phyloP scores from a whole-genome alignment of 1,284 basidiomycete species.

The Trichosporon sp. region DNA sequence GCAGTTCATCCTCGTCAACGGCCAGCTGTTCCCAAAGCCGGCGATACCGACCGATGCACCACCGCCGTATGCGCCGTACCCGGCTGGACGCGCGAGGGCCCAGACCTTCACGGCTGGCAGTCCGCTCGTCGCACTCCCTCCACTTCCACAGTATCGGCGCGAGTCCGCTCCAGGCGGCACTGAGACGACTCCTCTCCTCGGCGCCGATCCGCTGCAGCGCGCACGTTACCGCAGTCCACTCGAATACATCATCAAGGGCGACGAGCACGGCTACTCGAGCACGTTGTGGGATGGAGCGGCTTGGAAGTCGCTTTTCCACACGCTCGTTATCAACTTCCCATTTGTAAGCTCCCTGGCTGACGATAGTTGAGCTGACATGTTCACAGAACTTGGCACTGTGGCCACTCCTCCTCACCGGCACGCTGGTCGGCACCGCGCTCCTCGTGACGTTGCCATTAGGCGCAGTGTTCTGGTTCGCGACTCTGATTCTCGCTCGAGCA shows the following conservation, averaged over 20 bases:
- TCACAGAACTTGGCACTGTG: conserved; percentile 51
- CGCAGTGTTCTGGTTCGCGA: conserved; percentile 54
- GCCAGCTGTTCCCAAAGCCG: conserved; percentile 10
- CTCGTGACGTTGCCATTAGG: conserved; percentile 56
- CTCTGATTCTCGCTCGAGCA: conserved; percentile 52
- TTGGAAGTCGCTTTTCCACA: conserved; percentile 49
- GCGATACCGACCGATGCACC: background rate
- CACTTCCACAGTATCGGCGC: conserved; percentile 3
- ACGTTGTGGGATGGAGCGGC: conserved; percentile 40
- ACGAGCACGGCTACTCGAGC: conserved; percentile 43
- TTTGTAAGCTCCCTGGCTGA: conserved; percentile 40
- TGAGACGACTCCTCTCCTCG: background rate
- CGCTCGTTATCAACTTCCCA: conserved; percentile 53
- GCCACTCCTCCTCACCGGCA: conserved; percentile 52
- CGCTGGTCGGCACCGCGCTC: conserved; percentile 53
- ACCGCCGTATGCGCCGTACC: conserved; percentile 12
- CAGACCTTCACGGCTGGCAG: conserved; percentile 8
- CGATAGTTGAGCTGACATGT: background rate
- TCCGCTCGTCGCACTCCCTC: background rate
- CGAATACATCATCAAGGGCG: background rate
- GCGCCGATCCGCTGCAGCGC: background rate
- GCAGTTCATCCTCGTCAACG: conserved; percentile 8
- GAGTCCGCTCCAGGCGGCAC: background rate
- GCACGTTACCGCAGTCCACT: background rate
- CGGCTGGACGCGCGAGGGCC: background rate